Percentiles rank a stretch among this genome's conserved stretches.
Conservation (phyloP, 441 rosid genomes). For the Aquilaria agallochum region DNA sequence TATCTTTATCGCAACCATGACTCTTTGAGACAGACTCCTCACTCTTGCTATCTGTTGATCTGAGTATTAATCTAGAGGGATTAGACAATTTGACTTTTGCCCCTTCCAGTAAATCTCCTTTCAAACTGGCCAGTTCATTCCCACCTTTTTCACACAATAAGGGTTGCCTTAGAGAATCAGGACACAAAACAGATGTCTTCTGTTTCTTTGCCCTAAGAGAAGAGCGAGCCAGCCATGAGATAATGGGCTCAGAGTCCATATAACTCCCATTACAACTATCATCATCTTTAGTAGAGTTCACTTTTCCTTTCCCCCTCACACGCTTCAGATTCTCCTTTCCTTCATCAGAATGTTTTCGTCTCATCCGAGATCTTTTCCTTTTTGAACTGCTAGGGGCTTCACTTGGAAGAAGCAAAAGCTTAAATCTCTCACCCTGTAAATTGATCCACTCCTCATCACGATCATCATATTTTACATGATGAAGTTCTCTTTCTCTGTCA, state of each 20-base stretch:
- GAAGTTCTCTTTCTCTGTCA: conserved; percentile 66
- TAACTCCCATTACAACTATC: conserved; percentile 43
- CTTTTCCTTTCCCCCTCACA: conserved; percentile 37
- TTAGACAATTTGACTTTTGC: conserved; percentile 23
- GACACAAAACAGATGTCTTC: conserved; percentile 29
- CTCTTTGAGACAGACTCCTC: conserved; percentile 29
- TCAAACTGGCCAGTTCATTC: conserved; percentile 21
- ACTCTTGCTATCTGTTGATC: conserved; percentile 24
- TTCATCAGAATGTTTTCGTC: conserved; percentile 26
- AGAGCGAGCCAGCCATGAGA: conserved; percentile 86
- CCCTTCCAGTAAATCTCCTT: conserved; percentile 24
- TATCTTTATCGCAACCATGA: conserved; percentile 27
- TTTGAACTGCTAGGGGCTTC: conserved; percentile 62
- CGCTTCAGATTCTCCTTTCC: conserved; percentile 32
- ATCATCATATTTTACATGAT: conserved; percentile 96
- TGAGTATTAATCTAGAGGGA: conserved; percentile 31
- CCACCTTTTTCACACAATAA: conserved; percentile 22
- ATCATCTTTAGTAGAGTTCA: conserved; percentile 37
- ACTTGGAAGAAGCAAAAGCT: conserved; percentile 73
- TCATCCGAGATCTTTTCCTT: conserved; percentile 36
- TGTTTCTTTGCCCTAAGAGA: conserved; percentile 45
- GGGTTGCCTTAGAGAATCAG: conserved; percentile 9
- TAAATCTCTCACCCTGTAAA: conserved; percentile 79
- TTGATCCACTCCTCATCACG: conserved; percentile 97
- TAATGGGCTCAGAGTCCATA: conserved; percentile 91